A percentile compares a stretch with the other conserved stretches of the same genome.
Evolutionary conservation across 495 filamentous ascomycete genomes (phyloP).

Genomic region (Talaromyces trachyspermus): DNA sequence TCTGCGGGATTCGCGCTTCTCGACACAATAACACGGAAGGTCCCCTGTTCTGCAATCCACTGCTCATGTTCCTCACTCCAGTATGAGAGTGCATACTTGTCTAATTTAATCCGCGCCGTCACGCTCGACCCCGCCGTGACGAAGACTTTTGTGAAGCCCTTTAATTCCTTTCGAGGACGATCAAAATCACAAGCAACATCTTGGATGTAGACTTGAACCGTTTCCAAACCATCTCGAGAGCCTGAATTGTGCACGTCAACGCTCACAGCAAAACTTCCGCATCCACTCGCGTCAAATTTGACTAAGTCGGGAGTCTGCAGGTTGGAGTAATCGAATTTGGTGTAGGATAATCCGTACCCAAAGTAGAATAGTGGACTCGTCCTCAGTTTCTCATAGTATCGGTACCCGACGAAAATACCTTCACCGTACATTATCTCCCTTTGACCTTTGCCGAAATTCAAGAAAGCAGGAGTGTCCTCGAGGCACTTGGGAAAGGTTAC

Average conservation of each 20-base stretch:
- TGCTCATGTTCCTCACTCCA: slow-evolving; percentile 56
- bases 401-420: slow-evolving; percentile 67
- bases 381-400: slow-evolving; percentile 54
- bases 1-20: no score
- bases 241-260: slow-evolving; percentile 51
- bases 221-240: slow-evolving; percentile 51
- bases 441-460: slow-evolving; percentile 60
- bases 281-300: slow-evolving; percentile 1
- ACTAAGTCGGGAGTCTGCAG: background rate
- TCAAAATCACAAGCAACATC: slow-evolving; percentile 39
- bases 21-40: slow-evolving; percentile 60
- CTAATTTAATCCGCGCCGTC: slow-evolving; percentile 49
- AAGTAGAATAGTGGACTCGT: background rate
- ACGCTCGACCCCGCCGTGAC: slow-evolving; percentile 56
- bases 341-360: slow-evolving; percentile 6
- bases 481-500: slow-evolving; percentile 54
- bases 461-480: slow-evolving; percentile 60
- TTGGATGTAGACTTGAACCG: slow-evolving; percentile 64
- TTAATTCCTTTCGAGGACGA: slow-evolving; percentile 16
- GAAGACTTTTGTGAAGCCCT: slow-evolving; percentile 32
- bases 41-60: slow-evolving; percentile 67
- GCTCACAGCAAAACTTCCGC: slow-evolving; percentile 22
- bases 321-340: background rate
- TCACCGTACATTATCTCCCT: slow-evolving; percentile 61
- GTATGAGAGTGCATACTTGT: slow-evolving; percentile 63